Evolutionary conservation across 176 grass and related monocot species (phyloP), one percentile per base, ranked within the genome.

Genomic region (Oryza glaberrima): DNA sequence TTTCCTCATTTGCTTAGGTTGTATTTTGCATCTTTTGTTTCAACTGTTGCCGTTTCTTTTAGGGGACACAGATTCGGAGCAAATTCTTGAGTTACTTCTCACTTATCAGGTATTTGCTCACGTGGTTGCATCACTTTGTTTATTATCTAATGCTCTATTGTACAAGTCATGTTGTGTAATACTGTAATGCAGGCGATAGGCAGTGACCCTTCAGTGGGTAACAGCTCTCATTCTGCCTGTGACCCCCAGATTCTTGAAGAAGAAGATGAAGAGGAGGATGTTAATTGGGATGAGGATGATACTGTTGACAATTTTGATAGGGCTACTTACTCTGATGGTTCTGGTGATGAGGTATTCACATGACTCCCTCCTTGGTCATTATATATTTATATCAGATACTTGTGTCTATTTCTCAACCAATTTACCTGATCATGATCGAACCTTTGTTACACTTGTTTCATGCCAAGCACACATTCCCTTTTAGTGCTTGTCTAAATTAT

Each of bases 21-120:
- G 8, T 19, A 67, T 80, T 86, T 86, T 84, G 67, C 28, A 60
- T 77, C 38, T 64, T 32, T 52, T 61, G 26, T 87, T 74, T 84
- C 22, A 46, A 23, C 54, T 69, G 12, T 6, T 75, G 17, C 20
- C 64, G 77, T 91, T 84, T 8, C 51, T 84, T 77, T 77, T 81
- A 98, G 92, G 90, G 30, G 80, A 95, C 58, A 52, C 49, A 67
- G 85, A 94, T 83, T 54, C 87, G 16, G 93, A 95, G 58, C 82
- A 93, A 73, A 82, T 98, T 64, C 17, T 98, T 11, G 83, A 98
- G 46, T 82, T 89, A 73, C 84, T 98, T 20, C 90, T 98, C 36
- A 98, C 91, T 26, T 90, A 95, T 75, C 23, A 84, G 78, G 95
- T 95, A 60, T 65, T 71, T 11, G 10, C 20, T 28, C 17, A n/a